Evolutionary conservation across 2,329 filamentous ascomycete genomes (phyloP).

Genomic region (Paecilomyces fulvus): DNA sequence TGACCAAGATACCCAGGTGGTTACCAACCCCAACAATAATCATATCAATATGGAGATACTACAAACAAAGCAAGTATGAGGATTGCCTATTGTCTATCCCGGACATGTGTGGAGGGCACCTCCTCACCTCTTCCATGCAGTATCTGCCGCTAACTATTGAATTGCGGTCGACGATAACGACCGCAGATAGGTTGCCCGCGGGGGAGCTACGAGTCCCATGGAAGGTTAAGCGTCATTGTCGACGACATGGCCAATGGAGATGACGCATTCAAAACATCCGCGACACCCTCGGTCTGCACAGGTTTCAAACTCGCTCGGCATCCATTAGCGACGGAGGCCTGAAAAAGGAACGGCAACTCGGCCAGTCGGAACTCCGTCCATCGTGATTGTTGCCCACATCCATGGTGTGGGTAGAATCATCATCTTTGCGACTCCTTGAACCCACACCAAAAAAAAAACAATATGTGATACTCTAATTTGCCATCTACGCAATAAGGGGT

Average conservation of each 20-base stretch:
- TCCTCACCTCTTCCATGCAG: neutral
- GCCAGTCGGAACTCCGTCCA: too few species aligned
- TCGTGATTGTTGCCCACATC: too few species aligned
- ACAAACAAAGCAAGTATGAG: too few species aligned
- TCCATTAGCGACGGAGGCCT: too few species aligned
- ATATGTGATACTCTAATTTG: neutral
- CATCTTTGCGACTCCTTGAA: neutral
- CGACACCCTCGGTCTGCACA: neutral
- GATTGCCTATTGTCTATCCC: too few species aligned
- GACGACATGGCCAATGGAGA: neutral
- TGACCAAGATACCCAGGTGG: too few species aligned
- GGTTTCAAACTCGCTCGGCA: neutral
- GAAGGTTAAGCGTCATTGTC: neutral
- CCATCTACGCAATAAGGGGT: neutral
- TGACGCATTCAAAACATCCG: neutral
- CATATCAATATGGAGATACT: too few species aligned
- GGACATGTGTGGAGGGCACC: neutral
- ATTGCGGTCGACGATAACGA: neutral
- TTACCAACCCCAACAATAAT: too few species aligned
- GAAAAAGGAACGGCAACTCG: too few species aligned
- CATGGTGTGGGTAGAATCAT: neutral
- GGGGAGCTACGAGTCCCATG: neutral
- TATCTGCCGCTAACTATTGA: neutral
- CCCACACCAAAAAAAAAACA: neutral
- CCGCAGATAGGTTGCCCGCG: neutral